A percentile compares a stretch with the other conserved stretches of the same genome.
phyloP scores from a whole-genome alignment of 2,329 filamentous ascomycete species.

The Orbilia brochopaga region DNA sequence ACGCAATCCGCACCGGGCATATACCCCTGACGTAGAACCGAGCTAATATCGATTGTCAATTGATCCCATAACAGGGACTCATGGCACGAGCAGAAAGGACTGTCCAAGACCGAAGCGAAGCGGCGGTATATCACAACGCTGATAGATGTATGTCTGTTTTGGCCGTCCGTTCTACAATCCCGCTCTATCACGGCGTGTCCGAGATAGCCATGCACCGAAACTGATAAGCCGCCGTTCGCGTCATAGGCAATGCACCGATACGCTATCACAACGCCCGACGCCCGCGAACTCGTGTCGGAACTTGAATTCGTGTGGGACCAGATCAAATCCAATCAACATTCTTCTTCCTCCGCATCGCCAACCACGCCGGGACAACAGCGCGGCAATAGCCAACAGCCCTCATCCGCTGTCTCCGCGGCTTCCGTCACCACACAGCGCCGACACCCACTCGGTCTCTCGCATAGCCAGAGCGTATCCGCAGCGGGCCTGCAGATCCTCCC shows the following conservation, averaged over 20 bases:
- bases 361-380: constrained; percentile 28
- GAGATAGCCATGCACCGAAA: constrained; percentile 14
- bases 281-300: constrained; percentile 84
- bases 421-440: constrained; percentile 28
- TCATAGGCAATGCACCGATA: constrained; percentile 87
- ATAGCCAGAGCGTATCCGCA: constrained; percentile 34
- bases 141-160: constrained; percentile 66
- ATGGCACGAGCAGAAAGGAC: constrained; percentile 84
- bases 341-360: constrained; percentile 65
- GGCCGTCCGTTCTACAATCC: constrained; percentile 7
- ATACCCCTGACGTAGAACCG: neutral
- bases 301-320: constrained; percentile 99
- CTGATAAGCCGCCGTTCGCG: neutral
- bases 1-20: neutral
- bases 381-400: constrained; percentile 53
- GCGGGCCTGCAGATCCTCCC: constrained; percentile 38
- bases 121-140: constrained; percentile 89
- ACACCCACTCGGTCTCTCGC: constrained; percentile 22
- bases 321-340: constrained; percentile 80
- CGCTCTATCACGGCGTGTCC: constrained; percentile 11
- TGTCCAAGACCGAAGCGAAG: constrained; percentile 91
- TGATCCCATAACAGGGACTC: constrained; percentile 72
- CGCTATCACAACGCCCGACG: constrained; percentile 81
- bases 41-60: neutral
- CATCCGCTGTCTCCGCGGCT: constrained; percentile 22